phyloP scores from a whole-genome alignment of 1,284 basidiomycete genomes.

The Somion occarium region DNA sequence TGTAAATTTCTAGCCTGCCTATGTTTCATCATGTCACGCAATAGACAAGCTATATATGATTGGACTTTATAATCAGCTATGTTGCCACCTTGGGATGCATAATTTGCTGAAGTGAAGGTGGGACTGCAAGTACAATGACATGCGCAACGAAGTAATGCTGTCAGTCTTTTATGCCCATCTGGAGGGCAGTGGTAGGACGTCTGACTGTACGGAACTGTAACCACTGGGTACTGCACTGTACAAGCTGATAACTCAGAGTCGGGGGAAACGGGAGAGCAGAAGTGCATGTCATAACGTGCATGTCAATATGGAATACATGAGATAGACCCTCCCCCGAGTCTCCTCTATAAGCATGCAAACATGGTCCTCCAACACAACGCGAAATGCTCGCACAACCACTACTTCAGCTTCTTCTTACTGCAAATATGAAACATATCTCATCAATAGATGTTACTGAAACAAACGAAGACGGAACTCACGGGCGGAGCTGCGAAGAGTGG shows the following conservation, averaged over 20 bases:
- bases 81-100: too few species aligned
- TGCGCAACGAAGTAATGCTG: too few species aligned
- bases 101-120: too few species aligned
- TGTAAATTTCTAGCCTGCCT: conserved; percentile 1
- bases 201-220: too few species aligned
- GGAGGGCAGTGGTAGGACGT: too few species aligned
- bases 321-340: background rate
- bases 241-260: too few species aligned
- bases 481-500: conserved; percentile 93
- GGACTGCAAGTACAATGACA: too few species aligned
- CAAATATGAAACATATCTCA: conserved; percentile 6
- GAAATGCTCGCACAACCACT: conserved; percentile 37
- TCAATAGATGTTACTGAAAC: conserved; percentile 5
- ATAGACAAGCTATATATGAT: background rate
- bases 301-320: conserved; percentile 7
- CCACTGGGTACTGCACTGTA: too few species aligned
- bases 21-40: conserved; percentile 3
- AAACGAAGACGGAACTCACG: conserved; percentile 48
- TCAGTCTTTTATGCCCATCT: too few species aligned
- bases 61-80: too few species aligned
- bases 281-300: conserved; percentile 5
- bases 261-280: background rate
- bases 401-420: conserved; percentile 96
- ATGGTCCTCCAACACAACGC: conserved; percentile 4
- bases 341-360: conserved; percentile 1